These are phyloP conservation scores for Paramecium pentaurelia DNA, from an alignment of 73 alveolate species.

Conservation along the genomic window DNA sequence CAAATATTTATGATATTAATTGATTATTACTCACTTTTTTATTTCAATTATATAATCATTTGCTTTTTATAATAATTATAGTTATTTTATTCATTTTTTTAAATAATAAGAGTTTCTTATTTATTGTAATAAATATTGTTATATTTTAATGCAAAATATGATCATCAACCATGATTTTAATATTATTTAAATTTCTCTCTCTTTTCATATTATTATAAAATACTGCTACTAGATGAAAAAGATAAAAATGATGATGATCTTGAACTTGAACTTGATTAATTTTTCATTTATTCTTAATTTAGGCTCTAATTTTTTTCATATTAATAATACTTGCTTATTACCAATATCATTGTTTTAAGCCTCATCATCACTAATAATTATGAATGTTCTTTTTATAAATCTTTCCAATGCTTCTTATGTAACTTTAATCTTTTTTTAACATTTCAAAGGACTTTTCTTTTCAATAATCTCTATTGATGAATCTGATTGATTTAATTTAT, in stretches of 20 bases:
- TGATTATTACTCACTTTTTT: no score
- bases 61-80: no score
- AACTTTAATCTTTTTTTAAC: neutral
- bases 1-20: no score
- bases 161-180: neutral
- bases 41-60: no score
- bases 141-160: neutral
- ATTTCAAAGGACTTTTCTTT: neutral
- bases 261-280: neutral
- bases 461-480: neutral
- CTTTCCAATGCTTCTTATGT: neutral
- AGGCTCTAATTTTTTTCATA: neutral
- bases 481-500: neutral
- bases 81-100: no score
- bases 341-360: neutral
- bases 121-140: no score
- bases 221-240: neutral
- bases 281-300: neutral
- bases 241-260: neutral
- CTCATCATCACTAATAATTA: neutral
- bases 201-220: neutral
- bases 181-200: neutral
- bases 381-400: neutral
- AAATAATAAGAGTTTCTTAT: no score
- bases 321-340: neutral